A percentile compares a stretch with the other conserved stretches of the same genome.
Conservation (phyloP, 805 yeast species). For the Zygosaccharomyces rouxii region DNA sequence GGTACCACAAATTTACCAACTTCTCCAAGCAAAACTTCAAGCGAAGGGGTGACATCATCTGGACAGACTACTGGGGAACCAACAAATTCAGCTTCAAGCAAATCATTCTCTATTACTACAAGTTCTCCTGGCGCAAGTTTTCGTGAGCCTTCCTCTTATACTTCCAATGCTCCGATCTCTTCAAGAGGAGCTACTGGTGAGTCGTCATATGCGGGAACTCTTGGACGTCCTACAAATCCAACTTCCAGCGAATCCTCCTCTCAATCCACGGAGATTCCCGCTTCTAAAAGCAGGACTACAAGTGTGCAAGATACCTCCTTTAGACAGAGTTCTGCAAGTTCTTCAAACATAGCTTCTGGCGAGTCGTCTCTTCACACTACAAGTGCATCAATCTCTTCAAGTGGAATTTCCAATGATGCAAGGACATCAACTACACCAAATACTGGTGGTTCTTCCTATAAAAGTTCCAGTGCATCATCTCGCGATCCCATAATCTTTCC, state of each 20-base stretch:
- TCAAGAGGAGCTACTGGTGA: no score
- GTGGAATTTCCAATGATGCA: not conserved
- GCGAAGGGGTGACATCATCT: not conserved
- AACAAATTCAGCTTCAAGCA: not conserved
- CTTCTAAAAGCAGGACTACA: no score
- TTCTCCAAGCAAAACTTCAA: not conserved
- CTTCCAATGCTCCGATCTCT: no score
- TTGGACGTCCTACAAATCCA: no score
- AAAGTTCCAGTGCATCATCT: not conserved
- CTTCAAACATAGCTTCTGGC: no score
- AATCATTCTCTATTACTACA: not conserved
- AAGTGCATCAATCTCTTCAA: not conserved
- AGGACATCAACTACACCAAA: not conserved
- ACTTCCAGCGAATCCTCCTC: no score
- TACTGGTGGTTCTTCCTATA: not conserved
- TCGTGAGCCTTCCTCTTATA: no score
- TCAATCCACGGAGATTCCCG: no score
- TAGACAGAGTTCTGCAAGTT: no score
- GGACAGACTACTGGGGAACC: not conserved
- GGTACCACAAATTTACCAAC: not conserved
- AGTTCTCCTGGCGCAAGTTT: not conserved
- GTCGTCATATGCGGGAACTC: no score
- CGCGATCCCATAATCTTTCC: not conserved
- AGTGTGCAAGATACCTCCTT: no score
- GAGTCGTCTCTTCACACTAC: no score